These are phyloP conservation scores for Penicillium thymicola DNA, from an alignment of 2,329 filamentous ascomycete species.

Conservation along the genomic window DNA sequence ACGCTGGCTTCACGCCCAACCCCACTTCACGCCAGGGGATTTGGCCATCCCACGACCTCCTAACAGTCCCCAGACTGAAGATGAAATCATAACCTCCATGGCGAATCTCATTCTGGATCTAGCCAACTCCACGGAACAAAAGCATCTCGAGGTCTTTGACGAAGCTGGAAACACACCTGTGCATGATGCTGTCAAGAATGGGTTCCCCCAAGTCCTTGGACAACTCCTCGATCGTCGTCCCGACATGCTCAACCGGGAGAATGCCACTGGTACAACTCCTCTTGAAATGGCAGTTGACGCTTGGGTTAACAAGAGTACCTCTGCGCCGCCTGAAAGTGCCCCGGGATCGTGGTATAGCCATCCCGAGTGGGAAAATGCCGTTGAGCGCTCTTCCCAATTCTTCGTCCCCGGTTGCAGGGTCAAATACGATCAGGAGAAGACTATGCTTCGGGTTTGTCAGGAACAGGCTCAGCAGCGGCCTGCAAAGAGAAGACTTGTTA, in stretches of 20 bases:
- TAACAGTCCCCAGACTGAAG: slow-evolving; percentile 21
- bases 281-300: slow-evolving; percentile 49
- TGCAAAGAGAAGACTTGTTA: slow-evolving; percentile 53
- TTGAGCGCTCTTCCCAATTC: background rate
- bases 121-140: slow-evolving; percentile 50
- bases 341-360: background rate
- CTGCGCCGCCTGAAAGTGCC: background rate
- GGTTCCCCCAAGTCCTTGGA: slow-evolving; percentile 57
- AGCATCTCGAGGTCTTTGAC: slow-evolving; percentile 46
- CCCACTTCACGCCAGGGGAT: background rate
- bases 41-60: background rate
- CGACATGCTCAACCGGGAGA: slow-evolving; percentile 65
- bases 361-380: background rate
- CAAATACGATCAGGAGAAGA: slow-evolving; percentile 2
- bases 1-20: slow-evolving; percentile 46
- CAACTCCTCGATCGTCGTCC: slow-evolving; percentile 53
- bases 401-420: slow-evolving; percentile 10
- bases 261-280: slow-evolving; percentile 71
- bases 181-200: slow-evolving; percentile 40
- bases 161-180: slow-evolving; percentile 44
- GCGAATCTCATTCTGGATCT: slow-evolving; percentile 53
- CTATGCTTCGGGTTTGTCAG: slow-evolving; percentile 40
- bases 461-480: slow-evolving; percentile 22
- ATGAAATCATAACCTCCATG: slow-evolving; percentile 32
- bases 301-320: slow-evolving; percentile 27